A percentile compares a stretch with the other conserved stretches of the same genome.
Conservation (phyloP, 495 filamentous ascomycete genomes). For the Letharia columbiana region DNA sequence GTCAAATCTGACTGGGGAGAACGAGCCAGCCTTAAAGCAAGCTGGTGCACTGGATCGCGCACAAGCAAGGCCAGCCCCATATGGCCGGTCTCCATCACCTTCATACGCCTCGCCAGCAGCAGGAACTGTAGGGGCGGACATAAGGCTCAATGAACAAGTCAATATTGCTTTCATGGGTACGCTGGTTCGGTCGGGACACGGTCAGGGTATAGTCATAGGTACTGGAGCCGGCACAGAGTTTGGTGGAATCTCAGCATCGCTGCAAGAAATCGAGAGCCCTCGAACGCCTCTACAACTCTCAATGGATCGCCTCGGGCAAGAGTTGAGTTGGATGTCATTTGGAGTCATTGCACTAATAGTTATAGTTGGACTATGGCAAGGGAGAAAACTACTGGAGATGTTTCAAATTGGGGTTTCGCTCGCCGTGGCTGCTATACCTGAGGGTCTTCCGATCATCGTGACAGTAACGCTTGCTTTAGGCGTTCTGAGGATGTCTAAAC, state of each 20-base stretch:
- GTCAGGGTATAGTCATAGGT: slow-evolving; percentile 89
- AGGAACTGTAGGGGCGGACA: slow-evolving; percentile 55
- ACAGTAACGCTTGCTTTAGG: slow-evolving; percentile 92
- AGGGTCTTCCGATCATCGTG: slow-evolving; percentile 95
- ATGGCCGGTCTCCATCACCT: slow-evolving; percentile 44
- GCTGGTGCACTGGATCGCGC: slow-evolving; percentile 46
- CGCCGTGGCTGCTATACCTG: slow-evolving; percentile 93
- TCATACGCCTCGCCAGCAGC: slow-evolving; percentile 53
- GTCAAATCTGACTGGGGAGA: slow-evolving; percentile 95
- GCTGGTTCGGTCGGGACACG: slow-evolving; percentile 89
- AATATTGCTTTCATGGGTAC: slow-evolving; percentile 99
- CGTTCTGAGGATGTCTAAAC: slow-evolving; percentile 87
- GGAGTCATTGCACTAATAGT: slow-evolving; percentile 90
- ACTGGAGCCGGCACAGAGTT: slow-evolving; percentile 92
- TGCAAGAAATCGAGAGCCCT: slow-evolving; percentile 90
- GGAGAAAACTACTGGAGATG: slow-evolving; percentile 83
- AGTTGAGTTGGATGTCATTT: slow-evolving; percentile 93
- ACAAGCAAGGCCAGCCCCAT: slow-evolving; percentile 18
- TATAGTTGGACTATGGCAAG: slow-evolving; percentile 77
- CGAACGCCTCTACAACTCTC: slow-evolving; percentile 86
- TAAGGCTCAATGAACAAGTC: slow-evolving; percentile 55
- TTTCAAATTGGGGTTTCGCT: slow-evolving; percentile 97
- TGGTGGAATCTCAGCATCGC: slow-evolving; percentile 85
- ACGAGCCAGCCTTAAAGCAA: slow-evolving; percentile 77
- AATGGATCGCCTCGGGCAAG: slow-evolving; percentile 94